Percentiles rank a stretch among this genome's conserved stretches.
These are phyloP conservation scores for Scenedesmus sp. DNA, from an alignment of 163 green algal genomes.

Conservation along the genomic window DNA sequence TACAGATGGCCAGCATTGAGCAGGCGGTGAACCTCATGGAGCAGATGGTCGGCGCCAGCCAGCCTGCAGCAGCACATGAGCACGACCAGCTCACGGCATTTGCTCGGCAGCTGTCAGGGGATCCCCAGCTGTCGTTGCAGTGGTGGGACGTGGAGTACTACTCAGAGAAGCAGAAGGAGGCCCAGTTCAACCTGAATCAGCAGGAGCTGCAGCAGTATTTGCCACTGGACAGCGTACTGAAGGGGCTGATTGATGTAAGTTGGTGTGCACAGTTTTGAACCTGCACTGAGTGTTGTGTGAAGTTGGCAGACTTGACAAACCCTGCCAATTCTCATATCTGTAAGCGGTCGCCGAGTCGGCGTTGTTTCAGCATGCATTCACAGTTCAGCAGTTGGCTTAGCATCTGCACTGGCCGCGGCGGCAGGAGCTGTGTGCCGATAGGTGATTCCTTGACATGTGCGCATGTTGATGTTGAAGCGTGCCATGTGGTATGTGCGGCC, in stretches of 20 bases:
- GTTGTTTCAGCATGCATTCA: no score
- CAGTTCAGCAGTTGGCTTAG: no score
- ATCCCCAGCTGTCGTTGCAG: not conserved
- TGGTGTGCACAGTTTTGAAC: no score
- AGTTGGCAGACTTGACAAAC: no score
- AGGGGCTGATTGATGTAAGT: not conserved
- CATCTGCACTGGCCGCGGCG: no score
- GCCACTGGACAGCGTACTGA: not conserved
- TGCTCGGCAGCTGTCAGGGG: not conserved
- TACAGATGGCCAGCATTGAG: not conserved
- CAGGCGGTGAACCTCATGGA: not conserved
- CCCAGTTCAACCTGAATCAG: not conserved
- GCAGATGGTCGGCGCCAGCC: not conserved
- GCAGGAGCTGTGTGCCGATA: no score
- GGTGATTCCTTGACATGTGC: no score
- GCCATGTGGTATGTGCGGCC: no score
- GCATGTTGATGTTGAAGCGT: no score
- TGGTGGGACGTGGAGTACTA: constrained; percentile 19
- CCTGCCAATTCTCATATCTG: no score
- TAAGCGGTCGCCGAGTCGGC: no score
- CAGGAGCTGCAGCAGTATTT: not conserved
- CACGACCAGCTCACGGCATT: not conserved
- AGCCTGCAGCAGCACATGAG: not conserved
- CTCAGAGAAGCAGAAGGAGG: not conserved
- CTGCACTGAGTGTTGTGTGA: no score